A percentile compares a stretch with the other conserved stretches of the same genome.
Conservation (phyloP, 2,329 filamentous ascomycete genomes). For the Aspergillus felis region DNA sequence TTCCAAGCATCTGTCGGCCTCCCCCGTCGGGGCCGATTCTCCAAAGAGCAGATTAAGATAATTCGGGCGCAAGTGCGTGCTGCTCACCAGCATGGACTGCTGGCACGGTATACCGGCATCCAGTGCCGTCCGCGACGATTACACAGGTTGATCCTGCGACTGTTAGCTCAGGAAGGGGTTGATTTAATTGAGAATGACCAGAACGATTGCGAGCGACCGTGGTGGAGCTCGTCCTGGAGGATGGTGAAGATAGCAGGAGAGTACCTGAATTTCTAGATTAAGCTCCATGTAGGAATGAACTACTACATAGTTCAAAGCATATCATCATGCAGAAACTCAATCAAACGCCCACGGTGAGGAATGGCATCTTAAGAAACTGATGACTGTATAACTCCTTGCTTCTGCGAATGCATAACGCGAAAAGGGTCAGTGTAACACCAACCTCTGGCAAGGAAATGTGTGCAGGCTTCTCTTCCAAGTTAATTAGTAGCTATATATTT, state of each 20-base stretch:
- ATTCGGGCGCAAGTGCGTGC: slow-evolving; percentile 15
- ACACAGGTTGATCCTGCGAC: slow-evolving; percentile 10
- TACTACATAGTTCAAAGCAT: neutral
- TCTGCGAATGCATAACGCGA: neutral
- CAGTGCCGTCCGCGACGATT: slow-evolving; percentile 4
- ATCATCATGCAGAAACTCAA: neutral
- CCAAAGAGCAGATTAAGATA: slow-evolving; percentile 14
- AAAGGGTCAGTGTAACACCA: neutral
- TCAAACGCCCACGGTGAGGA: neutral
- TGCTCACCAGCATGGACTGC: slow-evolving; percentile 14
- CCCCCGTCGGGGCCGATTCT: slow-evolving; percentile 15
- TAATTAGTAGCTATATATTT: neutral
- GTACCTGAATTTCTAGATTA: neutral
- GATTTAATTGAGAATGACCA: slow-evolving; percentile 19
- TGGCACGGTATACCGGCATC: slow-evolving; percentile 12
- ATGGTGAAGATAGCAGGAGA: neutral
- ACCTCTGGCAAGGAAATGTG: neutral
- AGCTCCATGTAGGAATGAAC: neutral
- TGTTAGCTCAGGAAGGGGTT: slow-evolving; percentile 14
- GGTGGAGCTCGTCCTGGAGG: slow-evolving; percentile 5
- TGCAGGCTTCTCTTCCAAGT: neutral
- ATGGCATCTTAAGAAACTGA: neutral
- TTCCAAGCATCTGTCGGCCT: slow-evolving; percentile 11
- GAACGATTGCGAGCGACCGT: slow-evolving; percentile 1
- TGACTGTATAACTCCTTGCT: neutral